phyloP scores from a whole-genome alignment of 768 basidiomycete genomes.

The Tylopilus plumbeoviolaceoides region DNA sequence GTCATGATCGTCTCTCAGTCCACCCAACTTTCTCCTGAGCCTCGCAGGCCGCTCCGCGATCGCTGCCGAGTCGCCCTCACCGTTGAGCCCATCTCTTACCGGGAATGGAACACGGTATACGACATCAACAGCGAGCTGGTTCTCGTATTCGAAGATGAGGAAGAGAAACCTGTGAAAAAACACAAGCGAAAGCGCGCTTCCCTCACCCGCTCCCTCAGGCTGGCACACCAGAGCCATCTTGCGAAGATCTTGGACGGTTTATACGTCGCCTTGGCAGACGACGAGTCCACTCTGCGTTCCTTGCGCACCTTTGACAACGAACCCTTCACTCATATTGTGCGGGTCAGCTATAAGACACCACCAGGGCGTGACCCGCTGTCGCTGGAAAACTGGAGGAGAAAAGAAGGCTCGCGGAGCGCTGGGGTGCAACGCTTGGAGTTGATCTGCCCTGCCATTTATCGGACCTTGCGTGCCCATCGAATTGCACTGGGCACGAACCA shows the following conservation, averaged over 20 bases:
- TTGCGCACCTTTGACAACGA: slow-evolving; percentile 10
- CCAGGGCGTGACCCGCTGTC: not conserved
- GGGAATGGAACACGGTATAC: not conserved
- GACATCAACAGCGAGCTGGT: not conserved
- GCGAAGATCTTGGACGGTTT: slow-evolving; percentile 8
- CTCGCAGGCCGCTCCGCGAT: no score
- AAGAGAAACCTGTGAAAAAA: not conserved
- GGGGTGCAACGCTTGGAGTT: not conserved
- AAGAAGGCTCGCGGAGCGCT: not conserved
- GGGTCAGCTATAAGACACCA: slow-evolving; percentile 1
- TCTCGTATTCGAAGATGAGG: slow-evolving; percentile 5
- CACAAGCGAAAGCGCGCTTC: not conserved
- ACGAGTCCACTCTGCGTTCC: slow-evolving; percentile 3
- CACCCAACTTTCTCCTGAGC: not conserved
- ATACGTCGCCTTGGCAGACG: slow-evolving; percentile 20
- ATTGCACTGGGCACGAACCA: slow-evolving; percentile 31
- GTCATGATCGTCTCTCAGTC: not conserved
- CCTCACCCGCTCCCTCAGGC: not conserved
- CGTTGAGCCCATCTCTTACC: slow-evolving; percentile 5
- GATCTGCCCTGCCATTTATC: not conserved
- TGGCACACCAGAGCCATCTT: slow-evolving; percentile 4
- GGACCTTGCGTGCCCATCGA: not conserved
- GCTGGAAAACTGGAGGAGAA: not conserved
- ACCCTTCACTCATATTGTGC: slow-evolving; percentile 21
- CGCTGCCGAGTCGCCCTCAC: no score